Percentiles rank a stretch among this genome's conserved stretches.
Evolutionary conservation across 164 flowering plant species (phyloP).

Genomic region (Dillenia suffruticosa): DNA sequence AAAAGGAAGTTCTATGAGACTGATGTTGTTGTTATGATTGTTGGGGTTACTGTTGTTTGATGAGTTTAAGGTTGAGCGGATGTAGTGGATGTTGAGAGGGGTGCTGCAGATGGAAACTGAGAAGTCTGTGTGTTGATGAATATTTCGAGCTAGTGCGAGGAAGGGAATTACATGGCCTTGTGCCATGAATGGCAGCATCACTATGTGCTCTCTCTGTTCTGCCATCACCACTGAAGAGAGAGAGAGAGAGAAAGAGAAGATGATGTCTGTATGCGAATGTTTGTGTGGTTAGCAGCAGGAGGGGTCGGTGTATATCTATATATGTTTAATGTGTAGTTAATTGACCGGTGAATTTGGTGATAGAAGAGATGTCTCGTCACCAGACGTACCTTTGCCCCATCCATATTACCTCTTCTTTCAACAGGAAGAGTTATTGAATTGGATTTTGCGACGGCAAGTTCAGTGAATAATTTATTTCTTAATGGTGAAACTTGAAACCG

Average conservation of each 20-base stretch:
- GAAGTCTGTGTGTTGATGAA: constrained; percentile 11
- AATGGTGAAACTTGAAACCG: no score
- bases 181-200: constrained; percentile 27
- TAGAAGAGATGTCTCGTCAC: no score
- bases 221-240: neutral
- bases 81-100: constrained; percentile 22
- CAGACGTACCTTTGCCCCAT: no score
- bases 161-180: constrained; percentile 23
- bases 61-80: constrained; percentile 9
- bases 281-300: no score
- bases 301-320: no score
- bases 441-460: no score
- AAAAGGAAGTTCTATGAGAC: constrained; percentile 29
- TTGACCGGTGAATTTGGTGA: no score
- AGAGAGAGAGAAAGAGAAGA: neutral
- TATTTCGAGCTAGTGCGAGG: constrained; percentile 13
- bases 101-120: constrained; percentile 20
- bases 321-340: no score
- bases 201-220: constrained; percentile 7
- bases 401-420: no score
- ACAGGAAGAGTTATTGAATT: no score
- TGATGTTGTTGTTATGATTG: constrained; percentile 6
- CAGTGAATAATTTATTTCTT: no score
- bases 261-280: no score
- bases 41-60: constrained; percentile 2